These are phyloP conservation scores for Parietichytrium sp. DNA, from an alignment of 108 stramenopile genomes.

Conservation along the genomic window DNA sequence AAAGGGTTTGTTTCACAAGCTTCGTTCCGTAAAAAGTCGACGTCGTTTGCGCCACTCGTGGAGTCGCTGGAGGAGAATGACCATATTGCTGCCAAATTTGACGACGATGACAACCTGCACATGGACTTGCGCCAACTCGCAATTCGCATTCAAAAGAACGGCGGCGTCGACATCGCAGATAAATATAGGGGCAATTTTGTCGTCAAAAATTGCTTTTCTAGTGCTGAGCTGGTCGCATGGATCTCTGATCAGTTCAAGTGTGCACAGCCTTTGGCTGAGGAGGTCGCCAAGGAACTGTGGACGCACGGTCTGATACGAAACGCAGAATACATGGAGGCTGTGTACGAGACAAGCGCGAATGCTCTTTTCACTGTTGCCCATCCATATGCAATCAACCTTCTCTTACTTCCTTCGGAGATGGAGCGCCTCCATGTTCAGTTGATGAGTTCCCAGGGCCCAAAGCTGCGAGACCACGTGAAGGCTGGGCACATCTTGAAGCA, in stretches of 20 bases:
- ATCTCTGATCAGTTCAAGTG: not conserved
- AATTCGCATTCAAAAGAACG: constrained; percentile 26
- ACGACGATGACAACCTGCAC: not conserved
- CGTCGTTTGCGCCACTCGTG: too few relatives aligned
- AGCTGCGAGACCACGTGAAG: not conserved
- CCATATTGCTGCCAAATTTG: too few relatives aligned
- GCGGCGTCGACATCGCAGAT: constrained; percentile 6
- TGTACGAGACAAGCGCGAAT: not conserved
- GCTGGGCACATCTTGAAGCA: not conserved
- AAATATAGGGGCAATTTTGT: not conserved
- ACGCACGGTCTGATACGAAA: not conserved
- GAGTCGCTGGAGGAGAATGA: too few relatives aligned
- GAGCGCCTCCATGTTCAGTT: not conserved
- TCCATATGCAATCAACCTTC: constrained; percentile 9
- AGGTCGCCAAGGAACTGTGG: constrained; percentile 18
- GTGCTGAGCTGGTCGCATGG: not conserved
- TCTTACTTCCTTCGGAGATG: constrained; percentile 27
- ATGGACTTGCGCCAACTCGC: constrained; percentile 13
- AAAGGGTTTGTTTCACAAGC: too few relatives aligned
- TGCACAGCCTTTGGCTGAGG: not conserved
- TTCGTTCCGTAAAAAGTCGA: too few relatives aligned
- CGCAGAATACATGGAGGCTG: not conserved
- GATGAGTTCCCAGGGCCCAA: not conserved
- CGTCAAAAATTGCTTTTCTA: not conserved
- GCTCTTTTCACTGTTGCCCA: not conserved